Base-by-base conservation (phyloP, 768 basidiomycete genomes). In the Panaeolus cyanescens region DNA sequence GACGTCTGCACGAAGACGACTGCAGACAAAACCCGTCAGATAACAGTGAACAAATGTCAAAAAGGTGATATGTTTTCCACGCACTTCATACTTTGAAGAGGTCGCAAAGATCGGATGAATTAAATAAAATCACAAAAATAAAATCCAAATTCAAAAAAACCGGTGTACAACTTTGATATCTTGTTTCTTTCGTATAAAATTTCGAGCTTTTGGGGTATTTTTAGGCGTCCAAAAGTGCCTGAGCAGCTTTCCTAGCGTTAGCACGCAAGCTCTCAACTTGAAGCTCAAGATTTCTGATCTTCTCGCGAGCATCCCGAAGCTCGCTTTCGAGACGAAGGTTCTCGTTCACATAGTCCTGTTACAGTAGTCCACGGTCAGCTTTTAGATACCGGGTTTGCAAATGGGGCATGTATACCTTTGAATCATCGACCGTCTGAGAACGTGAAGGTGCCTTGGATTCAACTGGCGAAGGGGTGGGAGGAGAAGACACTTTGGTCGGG, bases 281-380 rank as follows among this genome's bases (percentile, higher is more conserved):
- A 61, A 95, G 71, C 76, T 95, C 93, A 55, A 96, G 74, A 67
- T 89, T 89, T 60, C 95, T 80, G 57, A 96, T 94, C 77, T 90
- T 86, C 74, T 88, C 87, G 36, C 90, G 82, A 32, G 92, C 89
- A 25, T 93, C 93, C 30, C 92, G 83, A 45, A 96, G 81, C 67
- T 93, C 91, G 2, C 73, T 72, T 12, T 72, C 82, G 58, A 95
- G 79, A 2, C 79, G 80, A 0, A 79, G 78, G 64, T 92, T 93
- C 70, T 95, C 91, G 74, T 60, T 78, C 80, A 54, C 83, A 20
- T 63, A 60, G 30, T 59, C 58, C 65, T 69, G 57, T n/a, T 4
- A 50, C 15, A 25, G 8, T 13, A n/a, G 17, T 28, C 33, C 6
- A 34, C 42, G 62, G 53, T 32, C 60, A 56, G 25, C 31, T 6